phyloP scores from a whole-genome alignment of 371 early-diverging fungal species.

The Sporodiniella umbellata region DNA sequence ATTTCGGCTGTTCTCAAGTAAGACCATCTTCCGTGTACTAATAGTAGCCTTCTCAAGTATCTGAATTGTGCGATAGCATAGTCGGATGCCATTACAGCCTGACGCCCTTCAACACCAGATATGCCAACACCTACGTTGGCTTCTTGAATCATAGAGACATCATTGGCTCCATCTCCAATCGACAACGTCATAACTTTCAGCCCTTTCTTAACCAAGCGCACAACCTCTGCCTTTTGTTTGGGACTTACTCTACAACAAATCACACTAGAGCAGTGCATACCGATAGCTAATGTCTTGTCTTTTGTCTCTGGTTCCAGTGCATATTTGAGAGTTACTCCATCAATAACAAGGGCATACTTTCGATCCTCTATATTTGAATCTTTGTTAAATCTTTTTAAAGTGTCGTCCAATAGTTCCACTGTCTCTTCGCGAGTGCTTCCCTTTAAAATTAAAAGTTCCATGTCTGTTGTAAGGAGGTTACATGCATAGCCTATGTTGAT shows the following conservation, averaged over 20 bases:
- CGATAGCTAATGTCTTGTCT: constrained; percentile 62
- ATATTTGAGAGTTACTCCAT: constrained; percentile 83
- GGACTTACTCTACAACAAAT: constrained; percentile 91
- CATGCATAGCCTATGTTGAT: constrained; percentile 83
- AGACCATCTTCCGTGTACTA: constrained; percentile 87
- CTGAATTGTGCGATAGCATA: constrained; percentile 88
- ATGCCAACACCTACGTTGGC: constrained; percentile 93
- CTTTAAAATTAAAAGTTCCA: constrained; percentile 68
- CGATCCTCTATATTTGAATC: constrained; percentile 49
- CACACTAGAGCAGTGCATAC: constrained; percentile 70
- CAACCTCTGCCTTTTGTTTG: constrained; percentile 87
- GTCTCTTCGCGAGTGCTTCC: constrained; percentile 58
- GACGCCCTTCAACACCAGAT: constrained; percentile 90
- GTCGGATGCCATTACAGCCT: constrained; percentile 91
- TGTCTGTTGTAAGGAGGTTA: constrained; percentile 65
- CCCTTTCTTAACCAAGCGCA: constrained; percentile 43
- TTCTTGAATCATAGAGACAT: constrained; percentile 92
- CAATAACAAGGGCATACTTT: constrained; percentile 83
- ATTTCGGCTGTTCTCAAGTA: constrained; percentile 75
- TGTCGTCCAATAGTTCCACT: constrained; percentile 58
- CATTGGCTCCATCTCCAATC: constrained; percentile 94
- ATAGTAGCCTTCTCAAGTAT: constrained; percentile 66
- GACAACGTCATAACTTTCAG: constrained; percentile 72
- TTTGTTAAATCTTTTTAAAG: constrained; percentile 57
- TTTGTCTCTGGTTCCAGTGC: constrained; percentile 62